These are phyloP conservation scores for Simplicillium aogashimaense DNA, from an alignment of 2,329 filamentous ascomycete species.

Conservation along the genomic window DNA sequence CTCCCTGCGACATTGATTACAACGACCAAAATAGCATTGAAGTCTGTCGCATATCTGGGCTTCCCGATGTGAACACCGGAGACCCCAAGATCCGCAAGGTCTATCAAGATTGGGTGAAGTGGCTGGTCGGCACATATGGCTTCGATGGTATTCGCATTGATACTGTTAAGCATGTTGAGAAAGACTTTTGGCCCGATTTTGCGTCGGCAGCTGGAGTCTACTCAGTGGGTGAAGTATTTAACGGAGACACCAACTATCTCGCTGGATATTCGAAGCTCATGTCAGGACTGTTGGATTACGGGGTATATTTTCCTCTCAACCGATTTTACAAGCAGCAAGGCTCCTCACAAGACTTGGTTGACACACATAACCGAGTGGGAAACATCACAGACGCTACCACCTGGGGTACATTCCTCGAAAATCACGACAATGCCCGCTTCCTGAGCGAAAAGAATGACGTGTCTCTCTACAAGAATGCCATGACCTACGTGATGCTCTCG, in stretches of 20 bases:
- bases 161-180: conserved; percentile 51
- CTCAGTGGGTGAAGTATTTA: conserved; percentile 49
- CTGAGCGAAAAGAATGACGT: conserved; percentile 40
- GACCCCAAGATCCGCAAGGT: conserved; percentile 33
- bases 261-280: conserved; percentile 42
- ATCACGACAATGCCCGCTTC: conserved; percentile 49
- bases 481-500: conserved; percentile 50
- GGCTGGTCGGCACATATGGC: conserved; percentile 47
- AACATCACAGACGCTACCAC: conserved; percentile 31
- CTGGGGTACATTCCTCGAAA: conserved; percentile 45
- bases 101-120: conserved; percentile 48
- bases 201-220: conserved; percentile 45
- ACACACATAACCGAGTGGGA: conserved; percentile 25
- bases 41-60: conserved; percentile 43
- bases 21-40: conserved; percentile 34
- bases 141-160: conserved; percentile 55
- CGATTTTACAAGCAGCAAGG: conserved; percentile 26
- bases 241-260: conserved; percentile 40
- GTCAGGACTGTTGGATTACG: conserved; percentile 53
- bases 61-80: conserved; percentile 54
- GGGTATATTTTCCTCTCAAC: conserved; percentile 34
- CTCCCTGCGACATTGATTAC: conserved; percentile 49
- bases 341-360: conserved; percentile 26
- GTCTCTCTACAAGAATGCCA: conserved; percentile 47
- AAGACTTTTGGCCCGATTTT: conserved; percentile 47